These are phyloP conservation scores for Colletotrichum orbiculare DNA, from an alignment of 2,329 filamentous ascomycete genomes.

Conservation along the genomic window DNA sequence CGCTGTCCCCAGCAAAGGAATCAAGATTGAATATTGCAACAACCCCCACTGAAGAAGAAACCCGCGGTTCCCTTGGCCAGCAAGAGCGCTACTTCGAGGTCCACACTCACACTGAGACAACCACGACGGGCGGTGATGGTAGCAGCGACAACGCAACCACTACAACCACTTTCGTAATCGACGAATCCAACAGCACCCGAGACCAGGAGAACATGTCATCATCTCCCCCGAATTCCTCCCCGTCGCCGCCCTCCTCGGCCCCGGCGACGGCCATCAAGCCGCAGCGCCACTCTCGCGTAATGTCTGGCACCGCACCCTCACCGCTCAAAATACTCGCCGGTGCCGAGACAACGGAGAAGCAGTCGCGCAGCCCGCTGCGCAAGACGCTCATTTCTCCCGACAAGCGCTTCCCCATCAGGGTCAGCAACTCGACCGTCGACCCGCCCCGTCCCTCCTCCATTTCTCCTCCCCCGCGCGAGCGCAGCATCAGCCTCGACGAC, in stretches of 20 bases:
- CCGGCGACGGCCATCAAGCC: constrained; percentile 29
- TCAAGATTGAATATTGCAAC: constrained; percentile 43
- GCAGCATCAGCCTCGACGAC: constrained; percentile 62
- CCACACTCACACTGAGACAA: constrained; percentile 42
- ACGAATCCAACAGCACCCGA: constrained; percentile 37
- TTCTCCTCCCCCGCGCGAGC: constrained; percentile 42
- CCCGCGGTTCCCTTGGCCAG: constrained; percentile 42
- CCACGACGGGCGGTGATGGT: constrained; percentile 33
- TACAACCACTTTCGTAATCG: constrained; percentile 44
- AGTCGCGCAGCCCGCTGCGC: constrained; percentile 52
- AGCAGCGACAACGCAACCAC: constrained; percentile 35
- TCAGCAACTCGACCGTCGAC: constrained; percentile 50
- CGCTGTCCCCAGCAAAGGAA: constrained; percentile 52
- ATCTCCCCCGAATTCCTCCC: constrained; percentile 47
- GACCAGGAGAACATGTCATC: constrained; percentile 61
- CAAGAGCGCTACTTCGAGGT: constrained; percentile 45
- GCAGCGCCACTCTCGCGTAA: constrained; percentile 63
- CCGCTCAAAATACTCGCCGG: constrained; percentile 66
- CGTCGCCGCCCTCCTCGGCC: constrained; percentile 30
- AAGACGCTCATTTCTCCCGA: constrained; percentile 49
- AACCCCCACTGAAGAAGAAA: constrained; percentile 44
- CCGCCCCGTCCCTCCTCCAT: constrained; percentile 33
- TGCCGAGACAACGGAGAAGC: constrained; percentile 42
- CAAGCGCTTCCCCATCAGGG: constrained; percentile 71
- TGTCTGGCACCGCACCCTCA: constrained; percentile 67